Conservation (phyloP, 2,329 filamentous ascomycete genomes). For the Chaetomium olivaceum region DNA sequence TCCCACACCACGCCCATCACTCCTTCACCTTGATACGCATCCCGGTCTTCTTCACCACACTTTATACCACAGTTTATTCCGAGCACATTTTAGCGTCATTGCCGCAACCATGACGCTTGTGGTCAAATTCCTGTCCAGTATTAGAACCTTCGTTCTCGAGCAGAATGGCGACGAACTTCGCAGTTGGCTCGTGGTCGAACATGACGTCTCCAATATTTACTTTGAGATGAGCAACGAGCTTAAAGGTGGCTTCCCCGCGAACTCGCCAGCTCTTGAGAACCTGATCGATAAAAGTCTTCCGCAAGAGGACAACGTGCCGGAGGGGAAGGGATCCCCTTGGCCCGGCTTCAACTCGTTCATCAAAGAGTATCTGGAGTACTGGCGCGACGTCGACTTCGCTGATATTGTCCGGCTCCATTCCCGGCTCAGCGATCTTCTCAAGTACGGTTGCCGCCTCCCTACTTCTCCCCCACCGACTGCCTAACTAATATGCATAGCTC, state of each 20-base stretch:
- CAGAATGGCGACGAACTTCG: conserved; percentile 67
- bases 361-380: conserved; percentile 76
- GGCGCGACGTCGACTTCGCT: conserved; percentile 76
- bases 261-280: conserved; percentile 56
- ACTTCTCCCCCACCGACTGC: neutral
- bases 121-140: conserved; percentile 65
- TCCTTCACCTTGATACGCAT: neutral
- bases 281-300: conserved; percentile 66
- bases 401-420: conserved; percentile 76
- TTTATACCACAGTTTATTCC: neutral
- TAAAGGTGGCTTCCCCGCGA: conserved; percentile 54
- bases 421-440: conserved; percentile 70
- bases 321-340: conserved; percentile 69
- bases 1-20: neutral
- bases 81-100: neutral
- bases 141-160: conserved; percentile 61
- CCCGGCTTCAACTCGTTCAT: conserved; percentile 76
- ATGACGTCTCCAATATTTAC: conserved; percentile 67
- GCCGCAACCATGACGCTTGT: conserved; percentile 58
- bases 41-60: neutral
- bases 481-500: conserved; percentile 53
- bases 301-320: conserved; percentile 62
- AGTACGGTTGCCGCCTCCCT: conserved; percentile 53
- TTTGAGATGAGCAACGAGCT: conserved; percentile 68
- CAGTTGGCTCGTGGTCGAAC: conserved; percentile 73